phyloP scores from a whole-genome alignment of 805 yeast species.

The Wickerhamiella bombiphila region DNA sequence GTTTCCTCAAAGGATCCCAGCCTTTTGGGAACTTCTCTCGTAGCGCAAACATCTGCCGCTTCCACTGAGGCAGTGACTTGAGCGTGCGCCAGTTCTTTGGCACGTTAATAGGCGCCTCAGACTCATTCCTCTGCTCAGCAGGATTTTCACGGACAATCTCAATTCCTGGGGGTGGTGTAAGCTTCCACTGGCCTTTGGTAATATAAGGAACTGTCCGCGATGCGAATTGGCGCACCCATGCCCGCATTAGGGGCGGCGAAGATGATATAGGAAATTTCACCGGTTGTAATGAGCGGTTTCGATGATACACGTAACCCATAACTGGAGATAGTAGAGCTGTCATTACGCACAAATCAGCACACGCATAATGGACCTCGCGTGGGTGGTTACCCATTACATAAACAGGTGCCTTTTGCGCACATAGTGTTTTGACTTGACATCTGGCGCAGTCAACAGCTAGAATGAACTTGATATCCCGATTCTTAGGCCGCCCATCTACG shows the following conservation, averaged over 20 bases:
- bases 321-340: no score
- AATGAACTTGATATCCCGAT: slow-evolving; percentile 20
- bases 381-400: no score
- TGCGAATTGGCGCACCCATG: background rate
- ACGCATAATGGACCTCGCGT: no score
- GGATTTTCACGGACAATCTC: slow-evolving; percentile 8
- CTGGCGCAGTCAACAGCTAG: background rate
- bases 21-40: slow-evolving; percentile 43
- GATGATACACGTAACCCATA: no score
- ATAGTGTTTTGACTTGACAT: no score
- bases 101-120: slow-evolving; percentile 18
- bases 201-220: slow-evolving; percentile 12
- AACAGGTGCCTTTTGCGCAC: no score
- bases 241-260: no score
- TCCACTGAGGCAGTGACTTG: slow-evolving; percentile 46
- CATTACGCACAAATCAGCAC: no score
- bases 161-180: slow-evolving; percentile 20
- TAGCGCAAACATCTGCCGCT: slow-evolving; percentile 49
- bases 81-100: slow-evolving; percentile 35
- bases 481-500: slow-evolving; percentile 9
- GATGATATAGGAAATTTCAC: no score
- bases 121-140: slow-evolving; percentile 10
- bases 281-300: no score
- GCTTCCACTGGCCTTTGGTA: slow-evolving; percentile 22
- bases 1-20: slow-evolving; percentile 55